Evolutionary conservation across 176 grass and related monocot species (phyloP), one percentile per base, ranked within the genome.

Genomic region (Puccinellia tenuiflora): DNA sequence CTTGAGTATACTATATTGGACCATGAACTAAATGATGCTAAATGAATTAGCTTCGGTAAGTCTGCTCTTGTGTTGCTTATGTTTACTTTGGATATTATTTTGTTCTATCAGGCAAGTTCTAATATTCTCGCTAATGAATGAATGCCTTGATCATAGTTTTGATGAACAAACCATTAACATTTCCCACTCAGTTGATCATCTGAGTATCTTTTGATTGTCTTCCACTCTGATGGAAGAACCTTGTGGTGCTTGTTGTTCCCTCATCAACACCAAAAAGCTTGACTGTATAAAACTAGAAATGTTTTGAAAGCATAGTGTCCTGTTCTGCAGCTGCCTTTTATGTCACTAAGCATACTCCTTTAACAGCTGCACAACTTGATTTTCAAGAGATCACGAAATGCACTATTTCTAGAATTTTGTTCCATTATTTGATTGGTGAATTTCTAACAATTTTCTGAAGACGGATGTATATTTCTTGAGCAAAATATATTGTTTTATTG

Each of bases 1-100:
- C 93, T 99, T 4, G 93, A 95, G 57, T 96, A 99, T 92, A 96
- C 89, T 62, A 90, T 99, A 85, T 92, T 96, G 85, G 93, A 96
- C 56, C 91, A 96, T 88, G 96, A 99, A 87, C 85, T 92, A 68
- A 92, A 93, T 92, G 91, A 93, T 59, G 91, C 93, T 63, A 83
- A 93, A 96, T 47, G 88, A 87, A 86, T 84, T 99, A 68, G 90
- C 83, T 59, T 88, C 82, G 40, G 96, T 98, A 79, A 87, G 85
- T 26, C 38, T 83, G 8, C 24, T 29, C 54, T 73, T n/a, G 26
- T 78, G 6, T 83, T 56, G 51, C 40, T 4, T 61, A 37, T 74
- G 18, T 40, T 35, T 73, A 25, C 31, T 57, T 66, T 20, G 5
- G 7, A 57, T 73, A 31, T 69, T n/a, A 38, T 70, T 47, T 73